phyloP scores from a whole-genome alignment of 441 rosid species.

The Aquilaria agallochum region DNA sequence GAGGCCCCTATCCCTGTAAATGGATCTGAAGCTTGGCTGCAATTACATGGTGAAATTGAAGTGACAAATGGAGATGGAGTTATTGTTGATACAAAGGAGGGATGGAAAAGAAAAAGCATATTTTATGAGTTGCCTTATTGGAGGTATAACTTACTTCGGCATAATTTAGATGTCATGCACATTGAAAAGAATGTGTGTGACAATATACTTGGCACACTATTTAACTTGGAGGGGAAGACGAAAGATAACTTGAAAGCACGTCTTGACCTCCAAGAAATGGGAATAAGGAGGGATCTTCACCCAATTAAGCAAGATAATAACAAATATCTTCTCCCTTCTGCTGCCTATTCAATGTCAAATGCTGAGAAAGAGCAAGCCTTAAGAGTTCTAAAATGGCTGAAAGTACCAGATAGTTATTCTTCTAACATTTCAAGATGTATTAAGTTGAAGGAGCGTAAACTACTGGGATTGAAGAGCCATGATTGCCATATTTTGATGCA shows the following conservation, averaged over 20 bases:
- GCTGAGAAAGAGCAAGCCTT: background rate
- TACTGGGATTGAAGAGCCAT: background rate
- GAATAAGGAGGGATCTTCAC: conserved; percentile 2
- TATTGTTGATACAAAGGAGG: too few relatives aligned
- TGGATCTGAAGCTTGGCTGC: too few relatives aligned
- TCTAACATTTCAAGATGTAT: conserved; percentile 1
- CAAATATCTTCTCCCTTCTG: background rate
- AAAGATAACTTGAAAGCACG: conserved; percentile 6
- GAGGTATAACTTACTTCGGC: background rate
- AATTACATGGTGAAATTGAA: too few relatives aligned
- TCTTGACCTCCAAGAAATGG: conserved; percentile 1
- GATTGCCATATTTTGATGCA: background rate
- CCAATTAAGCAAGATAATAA: background rate
- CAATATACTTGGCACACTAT: conserved; percentile 1
- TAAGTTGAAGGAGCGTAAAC: background rate
- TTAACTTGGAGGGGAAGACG: background rate
- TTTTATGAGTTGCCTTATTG: background rate
- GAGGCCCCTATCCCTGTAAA: too few relatives aligned
- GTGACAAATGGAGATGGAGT: too few relatives aligned
- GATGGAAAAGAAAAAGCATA: background rate
- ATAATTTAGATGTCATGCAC: conserved; percentile 11
- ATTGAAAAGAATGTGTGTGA: conserved; percentile 16
- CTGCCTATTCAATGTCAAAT: background rate
- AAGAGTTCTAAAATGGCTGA: background rate
- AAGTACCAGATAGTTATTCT: background rate